These are phyloP conservation scores for Aspergillus versicolor DNA, from an alignment of 2,329 filamentous ascomycete genomes.

Conservation along the genomic window DNA sequence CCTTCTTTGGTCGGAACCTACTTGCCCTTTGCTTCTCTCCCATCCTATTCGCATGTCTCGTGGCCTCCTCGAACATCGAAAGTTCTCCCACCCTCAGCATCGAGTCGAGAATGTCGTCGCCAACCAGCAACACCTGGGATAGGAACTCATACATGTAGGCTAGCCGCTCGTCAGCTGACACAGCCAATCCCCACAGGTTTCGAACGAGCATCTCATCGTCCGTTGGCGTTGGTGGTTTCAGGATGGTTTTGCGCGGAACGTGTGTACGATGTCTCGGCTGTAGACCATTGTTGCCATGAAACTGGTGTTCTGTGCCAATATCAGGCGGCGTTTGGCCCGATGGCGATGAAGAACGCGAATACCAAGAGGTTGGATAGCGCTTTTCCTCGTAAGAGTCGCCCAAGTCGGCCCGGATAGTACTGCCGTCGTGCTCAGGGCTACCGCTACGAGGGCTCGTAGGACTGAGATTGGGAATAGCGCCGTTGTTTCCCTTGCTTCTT, in stretches of 20 bases:
- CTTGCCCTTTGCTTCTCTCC: background rate
- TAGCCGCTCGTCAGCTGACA: conserved; percentile 4
- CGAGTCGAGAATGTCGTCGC: conserved; percentile 8
- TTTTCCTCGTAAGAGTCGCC: background rate
- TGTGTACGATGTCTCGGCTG: background rate
- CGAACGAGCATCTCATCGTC: conserved; percentile 15
- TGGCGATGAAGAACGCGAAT: background rate
- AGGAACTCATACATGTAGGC: conserved; percentile 11
- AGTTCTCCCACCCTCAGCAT: conserved; percentile 7
- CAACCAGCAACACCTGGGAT: background rate
- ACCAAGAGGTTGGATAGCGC: background rate
- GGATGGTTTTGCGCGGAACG: conserved; percentile 6
- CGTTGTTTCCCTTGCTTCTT: background rate
- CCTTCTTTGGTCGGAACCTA: background rate
- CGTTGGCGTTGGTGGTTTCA: conserved; percentile 14
- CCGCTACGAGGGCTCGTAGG: background rate
- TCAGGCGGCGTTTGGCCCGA: background rate
- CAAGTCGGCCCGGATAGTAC: too few species aligned
- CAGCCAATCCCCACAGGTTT: conserved; percentile 14
- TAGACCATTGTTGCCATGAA: background rate
- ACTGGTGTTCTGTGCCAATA: background rate
- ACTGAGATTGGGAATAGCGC: background rate
- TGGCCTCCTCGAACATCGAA: conserved; percentile 3
- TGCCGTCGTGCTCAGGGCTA: background rate
- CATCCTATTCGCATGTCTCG: background rate